phyloP scores from a whole-genome alignment of 331 rosid genomes.

The Quercus phellos region DNA sequence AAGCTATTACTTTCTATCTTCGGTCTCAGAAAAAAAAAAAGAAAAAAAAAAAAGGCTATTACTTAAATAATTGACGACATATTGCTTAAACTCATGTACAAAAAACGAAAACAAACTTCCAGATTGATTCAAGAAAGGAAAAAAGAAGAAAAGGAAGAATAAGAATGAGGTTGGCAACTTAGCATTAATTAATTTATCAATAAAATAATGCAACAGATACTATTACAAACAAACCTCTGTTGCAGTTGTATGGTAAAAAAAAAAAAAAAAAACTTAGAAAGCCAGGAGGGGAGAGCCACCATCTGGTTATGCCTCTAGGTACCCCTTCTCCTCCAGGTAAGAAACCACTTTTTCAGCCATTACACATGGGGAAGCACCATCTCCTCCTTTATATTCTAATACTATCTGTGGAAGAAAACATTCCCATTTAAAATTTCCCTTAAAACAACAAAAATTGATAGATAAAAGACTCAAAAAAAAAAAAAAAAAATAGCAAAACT shows the following conservation, averaged over 20 bases:
- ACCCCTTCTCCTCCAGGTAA: slow-evolving; percentile 70
- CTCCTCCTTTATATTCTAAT: slow-evolving; percentile 44
- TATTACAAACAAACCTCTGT: neutral
- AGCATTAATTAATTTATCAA: neutral
- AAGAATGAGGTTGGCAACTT: neutral
- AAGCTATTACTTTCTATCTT: too few relatives aligned
- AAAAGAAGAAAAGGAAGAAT: neutral
- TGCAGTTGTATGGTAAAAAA: neutral
- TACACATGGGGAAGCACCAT: slow-evolving; percentile 40
- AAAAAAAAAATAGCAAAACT: neutral
- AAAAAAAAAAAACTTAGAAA: neutral
- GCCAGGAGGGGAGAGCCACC: neutral
- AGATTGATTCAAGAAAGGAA: neutral
- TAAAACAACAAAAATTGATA: neutral
- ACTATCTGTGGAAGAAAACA: slow-evolving; percentile 46
- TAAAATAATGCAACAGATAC: neutral
- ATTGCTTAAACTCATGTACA: neutral
- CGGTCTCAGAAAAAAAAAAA: too few relatives aligned
- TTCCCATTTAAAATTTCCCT: neutral
- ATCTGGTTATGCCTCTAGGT: slow-evolving; percentile 49
- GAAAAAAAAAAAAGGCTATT: too few relatives aligned
- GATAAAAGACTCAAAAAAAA: neutral
- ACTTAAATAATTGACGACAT: neutral
- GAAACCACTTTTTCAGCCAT: slow-evolving; percentile 68
- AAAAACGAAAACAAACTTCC: neutral